phyloP scores from a whole-genome alignment of 2,329 filamentous ascomycete genomes.

The Periconia sp. region DNA sequence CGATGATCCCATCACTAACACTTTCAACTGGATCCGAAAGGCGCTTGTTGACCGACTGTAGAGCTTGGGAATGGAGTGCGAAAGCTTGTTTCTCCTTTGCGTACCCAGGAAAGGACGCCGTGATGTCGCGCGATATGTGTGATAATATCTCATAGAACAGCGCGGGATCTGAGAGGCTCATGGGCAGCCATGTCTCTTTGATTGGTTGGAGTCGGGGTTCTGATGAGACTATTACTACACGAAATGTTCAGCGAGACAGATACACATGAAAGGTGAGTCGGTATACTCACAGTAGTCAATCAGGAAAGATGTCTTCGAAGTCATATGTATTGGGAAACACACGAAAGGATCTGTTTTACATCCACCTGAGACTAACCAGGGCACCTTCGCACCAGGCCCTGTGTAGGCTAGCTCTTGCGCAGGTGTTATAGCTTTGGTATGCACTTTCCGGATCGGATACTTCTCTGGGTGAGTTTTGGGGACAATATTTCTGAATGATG shows the following conservation, averaged over 20 bases:
- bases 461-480: constrained; percentile 11
- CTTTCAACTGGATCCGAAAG: constrained; percentile 16
- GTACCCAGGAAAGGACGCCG: constrained; percentile 14
- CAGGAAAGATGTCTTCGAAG: constrained; percentile 15
- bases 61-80: constrained; percentile 14
- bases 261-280: constrained; percentile 12
- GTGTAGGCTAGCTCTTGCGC: constrained; percentile 13
- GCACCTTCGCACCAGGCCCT: constrained; percentile 12
- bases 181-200: constrained; percentile 16
- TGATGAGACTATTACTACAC: constrained; percentile 14
- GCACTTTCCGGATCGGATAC: constrained; percentile 9
- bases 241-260: constrained; percentile 14
- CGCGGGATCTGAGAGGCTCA: constrained; percentile 14
- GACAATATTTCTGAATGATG: constrained; percentile 13
- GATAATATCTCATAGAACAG: constrained; percentile 18
- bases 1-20: constrained; percentile 16
- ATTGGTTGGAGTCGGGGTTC: constrained; percentile 15
- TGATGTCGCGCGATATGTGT: constrained; percentile 15
- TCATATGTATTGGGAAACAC: constrained; percentile 15
- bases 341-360: constrained; percentile 16
- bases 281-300: constrained; percentile 15
- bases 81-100: constrained; percentile 14
- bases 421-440: constrained; percentile 15
- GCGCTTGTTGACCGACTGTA: constrained; percentile 13
- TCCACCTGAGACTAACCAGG: constrained; percentile 14